These are phyloP conservation scores for Scutellaria galericulata DNA, from an alignment of 257 asterid genomes.

Conservation along the genomic window DNA sequence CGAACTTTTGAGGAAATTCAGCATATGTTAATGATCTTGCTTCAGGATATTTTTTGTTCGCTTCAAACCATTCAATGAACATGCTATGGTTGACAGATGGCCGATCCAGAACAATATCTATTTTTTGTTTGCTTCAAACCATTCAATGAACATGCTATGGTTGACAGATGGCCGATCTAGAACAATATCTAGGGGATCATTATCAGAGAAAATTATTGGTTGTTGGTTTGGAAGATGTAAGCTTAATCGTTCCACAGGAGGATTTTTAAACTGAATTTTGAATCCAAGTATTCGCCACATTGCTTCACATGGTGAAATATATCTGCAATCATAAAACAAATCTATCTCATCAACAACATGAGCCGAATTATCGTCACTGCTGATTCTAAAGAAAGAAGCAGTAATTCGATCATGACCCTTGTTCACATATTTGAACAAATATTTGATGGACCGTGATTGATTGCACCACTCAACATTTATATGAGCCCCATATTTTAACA, in stretches of 20 bases:
- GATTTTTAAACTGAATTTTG: not conserved
- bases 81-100: too few relatives aligned
- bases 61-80: too few relatives aligned
- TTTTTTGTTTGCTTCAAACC: too few relatives aligned
- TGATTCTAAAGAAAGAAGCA: not conserved
- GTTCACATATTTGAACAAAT: not conserved
- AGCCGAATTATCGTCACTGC: too few relatives aligned
- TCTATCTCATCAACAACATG: not conserved
- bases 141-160: too few relatives aligned
- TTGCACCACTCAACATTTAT: not conserved
- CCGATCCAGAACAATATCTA: too few relatives aligned
- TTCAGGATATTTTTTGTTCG: too few relatives aligned
- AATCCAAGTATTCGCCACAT: not conserved
- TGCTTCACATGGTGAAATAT: not conserved
- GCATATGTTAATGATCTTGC: too few relatives aligned
- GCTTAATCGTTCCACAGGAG: not conserved
- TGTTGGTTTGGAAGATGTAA: not conserved
- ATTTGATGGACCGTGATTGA: not conserved
- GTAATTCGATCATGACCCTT: not conserved
- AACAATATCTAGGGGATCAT: too few relatives aligned
- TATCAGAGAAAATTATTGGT: too few relatives aligned
- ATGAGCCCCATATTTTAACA: not conserved
- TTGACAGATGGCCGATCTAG: too few relatives aligned
- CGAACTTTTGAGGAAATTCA: too few relatives aligned
- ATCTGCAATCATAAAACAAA: not conserved